Conservation (phyloP, 257 asterid species). For the Oldenlandia corymbosa region DNA sequence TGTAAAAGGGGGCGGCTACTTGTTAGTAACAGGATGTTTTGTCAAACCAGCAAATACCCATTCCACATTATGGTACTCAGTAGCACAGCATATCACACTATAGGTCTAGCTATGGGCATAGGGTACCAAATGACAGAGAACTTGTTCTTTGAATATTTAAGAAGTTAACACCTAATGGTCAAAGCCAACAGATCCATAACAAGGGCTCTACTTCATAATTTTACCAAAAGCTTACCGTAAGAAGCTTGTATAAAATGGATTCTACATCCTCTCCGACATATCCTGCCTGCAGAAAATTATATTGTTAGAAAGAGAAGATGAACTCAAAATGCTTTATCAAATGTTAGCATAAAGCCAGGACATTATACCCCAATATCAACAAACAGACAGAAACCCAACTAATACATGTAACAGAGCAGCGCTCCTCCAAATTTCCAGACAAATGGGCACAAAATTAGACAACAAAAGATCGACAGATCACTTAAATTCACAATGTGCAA, state of each 20-base stretch:
- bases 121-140: background rate
- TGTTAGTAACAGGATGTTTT: background rate
- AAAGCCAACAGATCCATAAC: background rate
- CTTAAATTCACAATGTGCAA: background rate
- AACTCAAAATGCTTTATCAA: background rate
- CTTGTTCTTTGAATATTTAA: background rate
- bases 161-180: background rate
- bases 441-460: background rate
- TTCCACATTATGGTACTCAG: background rate
- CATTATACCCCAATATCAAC: background rate
- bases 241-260: slow-evolving; percentile 93
- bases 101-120: too few relatives aligned
- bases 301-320: slow-evolving; percentile 6
- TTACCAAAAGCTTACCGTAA: slow-evolving; percentile 50
- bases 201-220: background rate
- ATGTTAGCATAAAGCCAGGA: background rate
- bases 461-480: background rate
- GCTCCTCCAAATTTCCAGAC: background rate
- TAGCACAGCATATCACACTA: too few relatives aligned
- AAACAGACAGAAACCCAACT: background rate
- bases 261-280: slow-evolving; percentile 99
- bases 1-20: background rate
- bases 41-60: background rate
- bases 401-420: background rate
- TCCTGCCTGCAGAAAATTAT: slow-evolving; percentile 71